phyloP scores from a whole-genome alignment of 106 monocot species.

The Allium cepa region DNA sequence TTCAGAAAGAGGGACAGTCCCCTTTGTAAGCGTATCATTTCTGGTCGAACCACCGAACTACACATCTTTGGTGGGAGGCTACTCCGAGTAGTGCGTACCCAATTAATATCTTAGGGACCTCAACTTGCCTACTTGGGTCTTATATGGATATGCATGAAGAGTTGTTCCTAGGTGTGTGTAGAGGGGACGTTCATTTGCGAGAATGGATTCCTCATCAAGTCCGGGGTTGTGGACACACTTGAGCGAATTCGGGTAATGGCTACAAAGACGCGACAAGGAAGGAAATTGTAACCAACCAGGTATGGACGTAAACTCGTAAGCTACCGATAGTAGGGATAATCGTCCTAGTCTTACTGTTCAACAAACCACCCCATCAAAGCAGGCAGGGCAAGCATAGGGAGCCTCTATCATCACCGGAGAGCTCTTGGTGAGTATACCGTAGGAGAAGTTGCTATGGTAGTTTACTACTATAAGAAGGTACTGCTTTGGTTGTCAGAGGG shows the following conservation, averaged over 20 bases:
- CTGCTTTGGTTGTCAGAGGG: no score
- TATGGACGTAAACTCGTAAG: conserved; percentile 13
- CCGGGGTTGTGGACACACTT: no score
- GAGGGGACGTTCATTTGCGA: not conserved
- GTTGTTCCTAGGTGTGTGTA: not conserved
- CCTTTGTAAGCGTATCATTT: no score
- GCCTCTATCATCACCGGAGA: not conserved
- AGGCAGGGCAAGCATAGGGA: not conserved
- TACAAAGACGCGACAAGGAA: not conserved
- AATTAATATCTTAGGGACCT: no score
- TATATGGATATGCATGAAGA: not conserved
- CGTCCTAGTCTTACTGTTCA: conserved; percentile 15
- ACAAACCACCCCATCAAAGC: conserved; percentile 15
- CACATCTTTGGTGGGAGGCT: no score
- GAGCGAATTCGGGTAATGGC: not conserved
- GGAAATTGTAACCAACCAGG: not conserved
- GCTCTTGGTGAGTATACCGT: no score
- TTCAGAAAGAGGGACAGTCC: no score
- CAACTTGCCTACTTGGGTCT: no score
- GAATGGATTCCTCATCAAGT: not conserved
- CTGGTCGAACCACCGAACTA: no score
- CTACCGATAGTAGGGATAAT: conserved; percentile 19
- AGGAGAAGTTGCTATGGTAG: no score
- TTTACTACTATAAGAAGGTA: no score
- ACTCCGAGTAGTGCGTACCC: no score